A percentile compares a stretch with the other conserved stretches of the same genome.
Conservation (phyloP, 148 eudicot species). For the Silene uniflora region DNA sequence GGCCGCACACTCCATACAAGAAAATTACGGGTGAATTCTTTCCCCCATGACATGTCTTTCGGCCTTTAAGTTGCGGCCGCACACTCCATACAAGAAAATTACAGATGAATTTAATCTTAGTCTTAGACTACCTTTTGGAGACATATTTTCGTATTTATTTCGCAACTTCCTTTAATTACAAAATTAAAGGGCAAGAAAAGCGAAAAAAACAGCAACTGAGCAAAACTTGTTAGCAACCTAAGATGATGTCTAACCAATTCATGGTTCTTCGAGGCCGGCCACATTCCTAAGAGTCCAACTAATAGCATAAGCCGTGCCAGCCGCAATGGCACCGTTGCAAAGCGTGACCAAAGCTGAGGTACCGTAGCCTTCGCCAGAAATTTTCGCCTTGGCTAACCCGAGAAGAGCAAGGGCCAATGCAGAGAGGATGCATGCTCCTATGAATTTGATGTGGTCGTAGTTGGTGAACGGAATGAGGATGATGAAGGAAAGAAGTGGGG, state of each 20-base stretch:
- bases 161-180: too few species aligned
- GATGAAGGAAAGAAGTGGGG: conserved; percentile 61
- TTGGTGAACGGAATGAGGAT: conserved; percentile 64
- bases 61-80: too few species aligned
- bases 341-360: conserved; percentile 32
- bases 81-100: too few species aligned
- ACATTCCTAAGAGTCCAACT: conserved; percentile 71
- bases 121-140: too few species aligned
- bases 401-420: conserved; percentile 50
- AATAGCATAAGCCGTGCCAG: conserved; percentile 47
- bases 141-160: too few species aligned
- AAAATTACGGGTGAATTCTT: too few species aligned
- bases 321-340: conserved; percentile 55
- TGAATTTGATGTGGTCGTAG: conserved; percentile 43
- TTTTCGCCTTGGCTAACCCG: conserved; percentile 53
- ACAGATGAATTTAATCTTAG: too few species aligned
- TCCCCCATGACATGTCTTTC: too few species aligned
- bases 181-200: too few species aligned
- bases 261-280: conserved; percentile 55
- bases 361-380: conserved; percentile 46
- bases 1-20: too few species aligned
- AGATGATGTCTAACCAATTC: background rate
- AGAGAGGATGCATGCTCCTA: conserved; percentile 59
- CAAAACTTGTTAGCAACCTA: background rate
- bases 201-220: too few species aligned